These are phyloP conservation scores for Clitoria ternatea DNA, from an alignment of 306 rosid genomes.

Conservation along the genomic window DNA sequence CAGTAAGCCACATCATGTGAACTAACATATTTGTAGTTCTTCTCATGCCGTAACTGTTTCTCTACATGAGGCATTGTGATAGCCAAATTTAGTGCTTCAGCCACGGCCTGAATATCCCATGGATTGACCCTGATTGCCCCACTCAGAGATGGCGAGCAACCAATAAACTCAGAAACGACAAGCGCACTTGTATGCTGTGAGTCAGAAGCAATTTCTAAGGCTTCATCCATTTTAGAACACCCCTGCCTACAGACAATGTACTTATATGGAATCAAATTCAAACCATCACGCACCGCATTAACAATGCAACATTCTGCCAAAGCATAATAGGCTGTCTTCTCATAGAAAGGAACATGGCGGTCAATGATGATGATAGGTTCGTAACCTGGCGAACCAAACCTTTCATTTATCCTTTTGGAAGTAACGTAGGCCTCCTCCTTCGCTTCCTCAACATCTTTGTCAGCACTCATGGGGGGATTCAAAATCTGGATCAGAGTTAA, in stretches of 20 bases:
- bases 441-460: constrained; percentile 58
- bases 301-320: constrained; percentile 85
- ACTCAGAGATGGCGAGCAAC: constrained; percentile 88
- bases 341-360: constrained; percentile 45
- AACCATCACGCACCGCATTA: constrained; percentile 81
- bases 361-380: constrained; percentile 69
- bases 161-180: constrained; percentile 84
- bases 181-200: constrained; percentile 58
- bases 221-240: constrained; percentile 44
- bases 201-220: constrained; percentile 28
- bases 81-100: constrained; percentile 70
- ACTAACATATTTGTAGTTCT: constrained; percentile 69
- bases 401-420: constrained; percentile 50
- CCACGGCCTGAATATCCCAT: constrained; percentile 71
- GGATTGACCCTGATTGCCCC: constrained; percentile 92
- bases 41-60: constrained; percentile 74
- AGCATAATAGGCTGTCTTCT: constrained; percentile 72
- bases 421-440: constrained; percentile 43
- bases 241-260: constrained; percentile 82
- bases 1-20: constrained; percentile 88
- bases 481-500: constrained; percentile 69
- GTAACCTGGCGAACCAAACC: constrained; percentile 59
- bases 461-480: constrained; percentile 62
- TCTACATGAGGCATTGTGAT: constrained; percentile 49
- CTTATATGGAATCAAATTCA: constrained; percentile 77